phyloP scores from a whole-genome alignment of 768 basidiomycete species.

The Panaeolus papilionaceus region DNA sequence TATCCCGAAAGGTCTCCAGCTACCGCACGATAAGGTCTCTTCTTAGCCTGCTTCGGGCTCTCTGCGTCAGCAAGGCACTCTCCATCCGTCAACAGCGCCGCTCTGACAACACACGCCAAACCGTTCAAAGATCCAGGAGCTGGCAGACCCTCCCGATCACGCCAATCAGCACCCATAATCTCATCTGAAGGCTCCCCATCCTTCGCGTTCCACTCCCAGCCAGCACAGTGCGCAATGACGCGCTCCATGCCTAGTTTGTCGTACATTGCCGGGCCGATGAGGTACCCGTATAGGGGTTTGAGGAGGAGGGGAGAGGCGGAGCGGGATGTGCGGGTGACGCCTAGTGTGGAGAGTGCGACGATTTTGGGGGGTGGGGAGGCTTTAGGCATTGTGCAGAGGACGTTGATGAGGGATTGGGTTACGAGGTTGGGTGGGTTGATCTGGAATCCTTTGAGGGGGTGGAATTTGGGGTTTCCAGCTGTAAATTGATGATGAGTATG shows the following conservation, averaged over 20 bases:
- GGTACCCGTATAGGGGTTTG: conserved; percentile 53
- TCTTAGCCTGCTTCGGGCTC: conserved; percentile 30
- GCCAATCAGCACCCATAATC: conserved; percentile 54
- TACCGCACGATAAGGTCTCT: conserved; percentile 48
- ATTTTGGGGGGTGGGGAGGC: conserved; percentile 55
- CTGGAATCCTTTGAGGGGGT: conserved; percentile 52
- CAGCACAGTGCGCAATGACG: conserved; percentile 51
- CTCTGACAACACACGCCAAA: conserved; percentile 54
- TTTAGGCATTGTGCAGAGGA: conserved; percentile 58
- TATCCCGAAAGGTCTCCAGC: conserved; percentile 52
- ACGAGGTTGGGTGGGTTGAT: conserved; percentile 62
- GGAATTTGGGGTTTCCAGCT: conserved; percentile 58
- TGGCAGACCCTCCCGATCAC: conserved; percentile 45
- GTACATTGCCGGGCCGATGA: conserved; percentile 52
- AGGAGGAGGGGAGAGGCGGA: conserved; percentile 51
- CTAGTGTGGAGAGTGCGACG: conserved; percentile 53
- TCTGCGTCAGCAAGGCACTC: conserved; percentile 47
- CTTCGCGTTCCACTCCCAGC: conserved; percentile 53
- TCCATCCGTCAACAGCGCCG: conserved; percentile 66
- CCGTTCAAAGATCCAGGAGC: conserved; percentile 48
- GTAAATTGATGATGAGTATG: background rate
- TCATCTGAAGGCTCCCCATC: conserved; percentile 47
- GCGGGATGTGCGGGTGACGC: conserved; percentile 54
- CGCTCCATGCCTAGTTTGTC: conserved; percentile 72
- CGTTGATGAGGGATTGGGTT: conserved; percentile 61